These are phyloP conservation scores for Sequoiadendron giganteum DNA, from an alignment of 75 land plant genomes.

Conservation along the genomic window DNA sequence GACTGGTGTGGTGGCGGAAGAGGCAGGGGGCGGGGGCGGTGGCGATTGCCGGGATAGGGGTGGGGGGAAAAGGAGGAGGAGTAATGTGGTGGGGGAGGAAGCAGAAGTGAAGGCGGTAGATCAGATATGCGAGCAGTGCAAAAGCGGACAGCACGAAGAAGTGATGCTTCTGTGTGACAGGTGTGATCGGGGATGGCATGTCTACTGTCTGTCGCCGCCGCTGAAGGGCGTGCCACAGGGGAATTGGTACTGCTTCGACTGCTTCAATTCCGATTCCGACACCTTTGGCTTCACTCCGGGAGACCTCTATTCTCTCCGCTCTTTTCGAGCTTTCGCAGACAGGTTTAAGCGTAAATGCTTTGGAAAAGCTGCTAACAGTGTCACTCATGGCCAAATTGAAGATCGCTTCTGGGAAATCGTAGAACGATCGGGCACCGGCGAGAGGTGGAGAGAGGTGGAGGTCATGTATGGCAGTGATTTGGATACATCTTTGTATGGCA, in stretches of 20 bases:
- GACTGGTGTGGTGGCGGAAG: not conserved
- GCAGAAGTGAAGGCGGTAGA: slow-evolving; percentile 37
- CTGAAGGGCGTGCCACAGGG: slow-evolving; percentile 71
- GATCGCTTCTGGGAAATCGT: slow-evolving; percentile 92
- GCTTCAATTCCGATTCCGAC: slow-evolving; percentile 82
- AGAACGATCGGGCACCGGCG: slow-evolving; percentile 62
- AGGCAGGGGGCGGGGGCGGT: too few relatives aligned
- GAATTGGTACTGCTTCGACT: slow-evolving; percentile 95
- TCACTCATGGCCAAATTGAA: slow-evolving; percentile 56
- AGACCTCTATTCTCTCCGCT: slow-evolving; percentile 50
- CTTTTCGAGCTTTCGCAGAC: slow-evolving; percentile 72
- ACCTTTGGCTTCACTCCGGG: slow-evolving; percentile 95
- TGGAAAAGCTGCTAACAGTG: slow-evolving; percentile 31
- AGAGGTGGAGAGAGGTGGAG: slow-evolving; percentile 57
- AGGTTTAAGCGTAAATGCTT: slow-evolving; percentile 85
- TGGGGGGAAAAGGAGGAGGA: slow-evolving; percentile 10
- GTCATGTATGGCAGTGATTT: slow-evolving; percentile 96
- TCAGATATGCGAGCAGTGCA: slow-evolving; percentile 96
- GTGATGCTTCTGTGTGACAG: slow-evolving; percentile 96
- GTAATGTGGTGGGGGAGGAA: not conserved
- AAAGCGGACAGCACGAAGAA: slow-evolving; percentile 90
- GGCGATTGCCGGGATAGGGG: not conserved
- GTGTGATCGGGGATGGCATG: slow-evolving; percentile 92
- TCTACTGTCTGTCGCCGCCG: slow-evolving; percentile 93
- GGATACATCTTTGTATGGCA: slow-evolving; percentile 87